phyloP scores from a whole-genome alignment of 305 asterid species.

The Fraxinus greggii region DNA sequence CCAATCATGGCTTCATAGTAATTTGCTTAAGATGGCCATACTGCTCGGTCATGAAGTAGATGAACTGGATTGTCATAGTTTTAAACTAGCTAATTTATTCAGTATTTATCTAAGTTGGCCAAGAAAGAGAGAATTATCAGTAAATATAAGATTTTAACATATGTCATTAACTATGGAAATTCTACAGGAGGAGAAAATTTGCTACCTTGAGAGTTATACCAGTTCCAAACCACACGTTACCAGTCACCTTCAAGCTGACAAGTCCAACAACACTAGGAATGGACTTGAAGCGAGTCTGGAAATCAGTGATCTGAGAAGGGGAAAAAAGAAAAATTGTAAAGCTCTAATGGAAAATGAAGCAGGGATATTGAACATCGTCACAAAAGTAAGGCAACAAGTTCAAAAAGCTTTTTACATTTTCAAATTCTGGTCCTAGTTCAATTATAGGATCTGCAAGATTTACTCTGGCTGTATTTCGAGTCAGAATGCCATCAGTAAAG shows the following conservation, averaged over 20 bases:
- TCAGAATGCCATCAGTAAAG: constrained; percentile 52
- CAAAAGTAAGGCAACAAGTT: constrained; percentile 20
- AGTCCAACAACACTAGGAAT: constrained; percentile 81
- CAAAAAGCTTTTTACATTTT: constrained; percentile 41
- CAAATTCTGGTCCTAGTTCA: constrained; percentile 72
- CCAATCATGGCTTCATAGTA: neutral
- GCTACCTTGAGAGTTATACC: constrained; percentile 76
- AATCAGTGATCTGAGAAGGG: constrained; percentile 56
- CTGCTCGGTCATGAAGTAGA: constrained; percentile 5
- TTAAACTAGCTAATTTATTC: neutral
- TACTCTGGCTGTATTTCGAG: constrained; percentile 62
- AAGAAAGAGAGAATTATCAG: neutral
- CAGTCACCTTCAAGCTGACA: constrained; percentile 73
- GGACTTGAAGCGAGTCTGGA: constrained; percentile 68
- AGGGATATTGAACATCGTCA: neutral
- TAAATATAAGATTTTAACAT: neutral
- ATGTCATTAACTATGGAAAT: constrained; percentile 3
- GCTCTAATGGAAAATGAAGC: constrained; percentile 15
- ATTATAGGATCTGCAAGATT: constrained; percentile 70
- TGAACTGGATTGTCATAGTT: neutral
- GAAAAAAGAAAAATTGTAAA: constrained; percentile 6
- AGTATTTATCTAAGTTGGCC: neutral
- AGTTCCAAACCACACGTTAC: constrained; percentile 90
- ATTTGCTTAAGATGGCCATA: neutral
- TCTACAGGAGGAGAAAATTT: constrained; percentile 3